These are phyloP conservation scores for Solanum sparsipilum DNA, from an alignment of 257 asterid genomes.

Conservation along the genomic window DNA sequence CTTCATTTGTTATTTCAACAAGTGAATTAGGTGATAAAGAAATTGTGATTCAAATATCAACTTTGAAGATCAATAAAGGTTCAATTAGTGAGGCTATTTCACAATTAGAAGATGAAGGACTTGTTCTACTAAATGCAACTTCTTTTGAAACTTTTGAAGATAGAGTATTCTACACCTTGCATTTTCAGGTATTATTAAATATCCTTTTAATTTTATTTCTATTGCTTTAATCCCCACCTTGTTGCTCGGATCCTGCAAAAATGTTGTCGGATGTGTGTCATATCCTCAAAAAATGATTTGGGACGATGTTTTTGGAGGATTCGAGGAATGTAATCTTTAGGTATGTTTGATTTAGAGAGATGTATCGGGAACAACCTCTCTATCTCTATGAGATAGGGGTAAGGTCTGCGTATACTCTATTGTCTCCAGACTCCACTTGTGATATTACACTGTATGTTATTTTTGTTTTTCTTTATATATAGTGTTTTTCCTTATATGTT, in stretches of 20 bases:
- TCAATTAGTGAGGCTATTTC: neutral
- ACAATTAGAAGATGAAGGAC: slow-evolving; percentile 3
- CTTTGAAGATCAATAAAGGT: neutral
- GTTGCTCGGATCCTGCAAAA: neutral
- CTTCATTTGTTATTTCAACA: neutral
- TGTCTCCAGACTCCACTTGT: neutral
- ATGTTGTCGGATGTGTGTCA: neutral
- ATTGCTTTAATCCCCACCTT: neutral
- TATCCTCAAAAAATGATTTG: neutral
- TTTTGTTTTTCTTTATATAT: too few species aligned
- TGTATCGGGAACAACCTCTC: too few species aligned
- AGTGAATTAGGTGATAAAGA: neutral
- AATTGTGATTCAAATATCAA: neutral
- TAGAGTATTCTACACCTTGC: slow-evolving; percentile 1
- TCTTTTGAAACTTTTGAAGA: neutral
- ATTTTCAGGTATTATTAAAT: slow-evolving; percentile 3
- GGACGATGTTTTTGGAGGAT: neutral
- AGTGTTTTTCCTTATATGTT: neutral
- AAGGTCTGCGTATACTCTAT: too few species aligned
- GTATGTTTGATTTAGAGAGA: neutral
- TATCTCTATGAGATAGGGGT: too few species aligned
- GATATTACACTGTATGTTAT: too few species aligned
- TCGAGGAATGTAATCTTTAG: neutral
- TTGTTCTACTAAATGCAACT: slow-evolving; percentile 1
- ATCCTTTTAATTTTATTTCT: neutral